These are phyloP conservation scores for Hypholoma sublateritium DNA, from an alignment of 768 basidiomycete species.

Conservation along the genomic window DNA sequence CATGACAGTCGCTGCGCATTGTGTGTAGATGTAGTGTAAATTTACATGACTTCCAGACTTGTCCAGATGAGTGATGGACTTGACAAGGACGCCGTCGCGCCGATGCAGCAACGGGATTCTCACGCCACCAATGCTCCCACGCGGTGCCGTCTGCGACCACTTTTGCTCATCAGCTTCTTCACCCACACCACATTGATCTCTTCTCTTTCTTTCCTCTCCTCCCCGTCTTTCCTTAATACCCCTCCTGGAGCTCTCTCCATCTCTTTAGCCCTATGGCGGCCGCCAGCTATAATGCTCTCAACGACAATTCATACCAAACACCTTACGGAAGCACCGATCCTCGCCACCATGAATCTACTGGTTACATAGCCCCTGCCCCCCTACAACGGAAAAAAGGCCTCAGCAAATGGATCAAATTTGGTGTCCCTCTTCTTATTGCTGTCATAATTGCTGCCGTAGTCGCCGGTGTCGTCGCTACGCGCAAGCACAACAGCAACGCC, in stretches of 20 bases:
- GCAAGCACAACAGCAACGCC: conserved; percentile 43
- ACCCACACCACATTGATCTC: conserved; percentile 5
- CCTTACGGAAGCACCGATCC: conserved; percentile 57
- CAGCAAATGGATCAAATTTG: conserved; percentile 77
- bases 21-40: not conserved
- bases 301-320: conserved; percentile 23
- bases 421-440: conserved; percentile 62
- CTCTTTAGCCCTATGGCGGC: conserved; percentile 32
- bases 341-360: conserved; percentile 69
- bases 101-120: conserved; percentile 1
- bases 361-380: conserved; percentile 58
- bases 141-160: conserved; percentile 2
- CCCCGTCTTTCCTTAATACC: conserved; percentile 21
- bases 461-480: conserved; percentile 79
- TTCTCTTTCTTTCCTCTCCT: conserved; percentile 5
- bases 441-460: conserved; percentile 68
- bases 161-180: conserved; percentile 9
- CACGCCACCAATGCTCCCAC: conserved; percentile 18
- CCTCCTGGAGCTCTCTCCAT: conserved; percentile 23
- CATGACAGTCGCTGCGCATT: not conserved
- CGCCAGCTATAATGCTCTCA: conserved; percentile 28
- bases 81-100: not conserved
- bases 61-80: not conserved
- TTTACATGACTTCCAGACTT: not conserved
- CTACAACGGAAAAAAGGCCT: conserved; percentile 42